These are phyloP conservation scores for Hypoxylon fragiforme DNA, from an alignment of 495 filamentous ascomycete genomes.

Conservation along the genomic window DNA sequence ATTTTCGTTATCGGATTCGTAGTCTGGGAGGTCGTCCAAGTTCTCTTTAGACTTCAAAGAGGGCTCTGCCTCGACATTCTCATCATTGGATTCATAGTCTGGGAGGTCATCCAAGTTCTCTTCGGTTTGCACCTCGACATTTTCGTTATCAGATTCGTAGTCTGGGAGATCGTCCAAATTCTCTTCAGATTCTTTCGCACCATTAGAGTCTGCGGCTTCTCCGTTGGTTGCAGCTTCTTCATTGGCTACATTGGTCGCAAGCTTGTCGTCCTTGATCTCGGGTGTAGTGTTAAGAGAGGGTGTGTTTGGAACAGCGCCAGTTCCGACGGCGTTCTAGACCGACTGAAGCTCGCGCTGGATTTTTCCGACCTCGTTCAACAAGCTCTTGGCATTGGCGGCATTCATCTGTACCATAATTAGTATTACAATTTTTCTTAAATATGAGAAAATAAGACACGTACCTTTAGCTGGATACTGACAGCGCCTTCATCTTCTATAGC, in stretches of 20 bases:
- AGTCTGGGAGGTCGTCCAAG: neutral
- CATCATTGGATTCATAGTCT: neutral
- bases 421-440: neutral
- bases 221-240: too few species aligned
- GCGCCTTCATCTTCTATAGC: constrained; percentile 62
- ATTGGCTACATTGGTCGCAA: too few species aligned
- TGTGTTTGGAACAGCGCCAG: neutral
- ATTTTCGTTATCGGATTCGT: neutral
- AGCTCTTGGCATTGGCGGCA: constrained; percentile 48
- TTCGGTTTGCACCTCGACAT: neutral
- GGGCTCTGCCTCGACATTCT: neutral
- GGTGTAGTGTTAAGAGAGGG: neutral
- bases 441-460: constrained; percentile 43
- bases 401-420: constrained; percentile 43
- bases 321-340: constrained; percentile 27
- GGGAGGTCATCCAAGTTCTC: neutral
- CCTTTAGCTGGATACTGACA: constrained; percentile 70
- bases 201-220: neutral
- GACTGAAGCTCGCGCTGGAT: constrained; percentile 45
- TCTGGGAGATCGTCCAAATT: neutral
- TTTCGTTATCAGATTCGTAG: neutral
- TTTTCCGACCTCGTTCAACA: constrained; percentile 44
- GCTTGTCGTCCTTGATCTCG: neutral
- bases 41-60: neutral
- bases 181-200: too few species aligned